Base-by-base conservation (phyloP, 805 yeast species). In the Lachancea nothofagi region DNA sequence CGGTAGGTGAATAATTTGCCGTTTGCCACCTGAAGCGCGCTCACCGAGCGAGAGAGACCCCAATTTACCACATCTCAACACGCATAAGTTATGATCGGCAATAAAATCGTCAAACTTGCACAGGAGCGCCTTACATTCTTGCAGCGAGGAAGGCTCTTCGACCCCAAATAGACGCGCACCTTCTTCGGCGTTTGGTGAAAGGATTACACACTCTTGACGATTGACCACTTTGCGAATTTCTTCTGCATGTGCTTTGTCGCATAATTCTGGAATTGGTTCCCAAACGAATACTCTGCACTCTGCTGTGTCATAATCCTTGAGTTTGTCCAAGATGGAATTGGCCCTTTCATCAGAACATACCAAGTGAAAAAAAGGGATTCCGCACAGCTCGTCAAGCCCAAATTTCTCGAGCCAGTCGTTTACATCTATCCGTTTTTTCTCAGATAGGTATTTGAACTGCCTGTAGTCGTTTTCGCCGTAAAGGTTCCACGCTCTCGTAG, bases 241-340 rank as follows among this genome's bases (percentile, higher is more conserved):
- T 0, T 60, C 53, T 27, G 77, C 59, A 42, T 75, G 69, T 24
- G 70, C 79, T 2, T 77, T 72, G 0, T 53, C 57, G 57, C 95
- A 85, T 15, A 73, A 73, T 43, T 78, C 83, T 1, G 97, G 97
- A 6, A 83, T 74, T 0, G 97, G 96, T 60, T 89, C 97, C 80
- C 88, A 90, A 0, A 83, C 72, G 40, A 77, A 67, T 2, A 47
- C 43, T 66, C 49, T n/a, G 78, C 75, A 44, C n/a, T 25, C 36
- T 33, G 21, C 19, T 26, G 7, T 18, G 18, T 3, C 17, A 38
- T 42, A 13, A 40, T 51, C 29, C 42, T 54, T 14, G 5, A 38
- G 44, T 8, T 61, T 58, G 1, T 55, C 55, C 7, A 80, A 50
- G 23, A 83, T 71, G 13, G 69, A 72, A 4, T 53, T 47, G 42